Evolutionary conservation across 345 rosid genomes (phyloP), one percentile per base, ranked within the genome.

Genomic region (Alliaria petiolata): DNA sequence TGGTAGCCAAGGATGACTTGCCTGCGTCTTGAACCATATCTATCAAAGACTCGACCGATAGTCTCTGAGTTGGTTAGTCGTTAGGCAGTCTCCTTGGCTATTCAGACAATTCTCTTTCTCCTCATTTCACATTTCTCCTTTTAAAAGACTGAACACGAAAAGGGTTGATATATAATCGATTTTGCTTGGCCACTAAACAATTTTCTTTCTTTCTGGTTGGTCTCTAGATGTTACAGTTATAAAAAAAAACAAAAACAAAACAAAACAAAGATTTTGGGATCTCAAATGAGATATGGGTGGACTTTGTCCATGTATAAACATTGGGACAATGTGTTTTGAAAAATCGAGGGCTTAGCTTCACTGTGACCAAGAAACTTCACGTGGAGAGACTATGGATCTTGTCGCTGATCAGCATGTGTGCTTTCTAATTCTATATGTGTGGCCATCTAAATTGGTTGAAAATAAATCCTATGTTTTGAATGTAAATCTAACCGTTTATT

Each of bases 1-100:
- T 74, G 67, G 52, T 74, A 74, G 72, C 77, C 77, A 74, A 74
- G 72, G 72, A 74, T 74, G 77, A 74, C 77, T 74, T 74, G 78
- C 78, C 72, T 74, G 72, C 72, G 43, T 49, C 59, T 49, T 49
- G 33, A 30, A 31, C 78, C 52, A 56, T 44, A 17, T 34, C 7
- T 25, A 43, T 64, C 51, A 50, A 44, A 62, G 54, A 43, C 61
- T 71, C 19, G 40, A 39, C 43, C 62, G 16, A 43, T 54, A 53
- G 53, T 66, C 44, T 65, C 19, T 57, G 42, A 58, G 36, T 35
- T 38, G 67, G 60, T 58, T 57, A 7, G 46, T 49, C 35, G 54
- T n/a, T 64, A 74, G 72, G 78, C 78, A 74, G 78, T 74, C 72
- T 74, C 72, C 61, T 74, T 7, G 78, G 78, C 78, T 74, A 66